A percentile compares a stretch with the other conserved stretches of the same genome.
Conservation (phyloP, 1,139 yeast species). For the Fermentozyma sake region DNA sequence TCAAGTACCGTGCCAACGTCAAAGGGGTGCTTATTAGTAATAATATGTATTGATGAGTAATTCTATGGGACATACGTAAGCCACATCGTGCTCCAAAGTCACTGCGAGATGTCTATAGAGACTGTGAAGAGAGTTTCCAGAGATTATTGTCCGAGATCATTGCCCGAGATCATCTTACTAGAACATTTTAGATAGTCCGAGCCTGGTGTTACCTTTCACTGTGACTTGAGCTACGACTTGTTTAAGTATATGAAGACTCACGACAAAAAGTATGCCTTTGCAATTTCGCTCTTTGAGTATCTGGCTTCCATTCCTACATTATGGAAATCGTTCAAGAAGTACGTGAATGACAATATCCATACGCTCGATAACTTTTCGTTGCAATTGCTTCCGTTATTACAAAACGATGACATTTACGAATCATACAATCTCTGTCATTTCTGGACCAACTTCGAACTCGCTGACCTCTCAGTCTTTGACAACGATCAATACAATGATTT, state of each 20-base stretch:
- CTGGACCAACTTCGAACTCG: constrained; percentile 39
- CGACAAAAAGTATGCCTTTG: constrained; percentile 22
- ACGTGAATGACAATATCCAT: constrained; percentile 5
- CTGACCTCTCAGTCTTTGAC: constrained; percentile 22
- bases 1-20: too few relatives aligned
- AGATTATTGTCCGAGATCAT: too few relatives aligned
- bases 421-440: constrained; percentile 36
- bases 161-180: too few relatives aligned
- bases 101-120: too few relatives aligned
- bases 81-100: too few relatives aligned
- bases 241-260: constrained; percentile 21
- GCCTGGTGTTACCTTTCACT: constrained; percentile 11
- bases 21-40: too few relatives aligned
- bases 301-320: constrained; percentile 28
- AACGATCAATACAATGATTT: constrained; percentile 18
- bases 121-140: too few relatives aligned
- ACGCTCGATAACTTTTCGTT: too few relatives aligned
- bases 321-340: constrained; percentile 22
- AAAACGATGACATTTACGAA: constrained; percentile 17
- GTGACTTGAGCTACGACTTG: constrained; percentile 28
- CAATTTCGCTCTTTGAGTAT: constrained; percentile 28
- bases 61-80: too few relatives aligned
- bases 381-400: constrained; percentile 7
- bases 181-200: too few relatives aligned
- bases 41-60: too few relatives aligned